Percentiles rank a stretch among this genome's conserved stretches.
Conservation (phyloP, 192 early-diverging fungal genomes). For the Paraglomus occultum region DNA sequence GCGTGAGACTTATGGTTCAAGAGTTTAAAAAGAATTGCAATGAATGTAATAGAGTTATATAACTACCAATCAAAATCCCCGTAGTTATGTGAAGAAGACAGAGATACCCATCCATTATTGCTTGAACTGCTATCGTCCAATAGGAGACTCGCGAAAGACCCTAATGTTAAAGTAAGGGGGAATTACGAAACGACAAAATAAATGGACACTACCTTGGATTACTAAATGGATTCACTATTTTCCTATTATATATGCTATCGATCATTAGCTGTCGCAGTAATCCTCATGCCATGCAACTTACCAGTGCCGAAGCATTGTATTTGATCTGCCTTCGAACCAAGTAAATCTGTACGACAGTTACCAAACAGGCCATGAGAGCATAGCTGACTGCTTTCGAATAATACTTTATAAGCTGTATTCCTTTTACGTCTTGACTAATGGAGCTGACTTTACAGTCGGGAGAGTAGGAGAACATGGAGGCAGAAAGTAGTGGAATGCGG, state of each 20-base stretch:
- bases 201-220: no score
- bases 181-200: no score
- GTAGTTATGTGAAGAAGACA: constrained; percentile 62
- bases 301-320: no score
- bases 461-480: constrained; percentile 46
- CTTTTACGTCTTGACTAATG: constrained; percentile 34
- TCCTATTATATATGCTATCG: no score
- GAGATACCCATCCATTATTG: constrained; percentile 63
- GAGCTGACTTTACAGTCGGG: constrained; percentile 44
- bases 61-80: constrained; percentile 46
- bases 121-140: constrained; percentile 58
- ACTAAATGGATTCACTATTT: no score
- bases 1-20: background rate
- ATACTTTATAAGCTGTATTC: constrained; percentile 53
- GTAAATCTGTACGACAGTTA: constrained; percentile 34
- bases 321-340: no score
- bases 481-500: constrained; percentile 37
- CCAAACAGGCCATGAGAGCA: constrained; percentile 43
- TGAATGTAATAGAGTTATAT: background rate
- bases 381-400: constrained; percentile 51
- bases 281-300: no score
- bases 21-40: background rate
- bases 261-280: no score
- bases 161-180: constrained; percentile 27
- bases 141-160: constrained; percentile 67